Evolutionary conservation across 441 rosid genomes (phyloP), one percentile per base, ranked within the genome.

Genomic region (Populus tomentosa): DNA sequence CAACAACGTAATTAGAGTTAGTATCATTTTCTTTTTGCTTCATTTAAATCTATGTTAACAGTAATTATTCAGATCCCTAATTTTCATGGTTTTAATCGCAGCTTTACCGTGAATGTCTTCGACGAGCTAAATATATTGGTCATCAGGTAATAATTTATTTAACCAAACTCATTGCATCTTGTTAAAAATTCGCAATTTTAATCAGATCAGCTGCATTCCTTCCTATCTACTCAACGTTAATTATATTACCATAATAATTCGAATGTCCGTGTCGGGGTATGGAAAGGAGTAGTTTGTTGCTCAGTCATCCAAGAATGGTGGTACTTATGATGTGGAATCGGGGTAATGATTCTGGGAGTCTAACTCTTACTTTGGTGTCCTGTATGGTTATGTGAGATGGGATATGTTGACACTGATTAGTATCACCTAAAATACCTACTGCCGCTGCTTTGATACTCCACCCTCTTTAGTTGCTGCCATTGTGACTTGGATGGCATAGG

Each of bases 81-180:
- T 74, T 3, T 40, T 50, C 30, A 30, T 35, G 28, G 23, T 10
- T n/a, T 68, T 4, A 21, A 7, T 67, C 78, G 75, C 89, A 92
- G 99, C 90, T 96, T 83, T 96, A 96, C 65, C 92, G 96, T 6
- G 99, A 94, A 81, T 96, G 98, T 82, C 98, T 96, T 85, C 90
- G 98, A 77, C 86, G 99, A 84, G 98, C 98, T 40, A 94, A 88
- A 84, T 92, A 87, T 77, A 75, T 96, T 74, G 98, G 98, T 74
- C 92, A 89, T 77, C 82, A 83, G 90, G 99, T 92, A 86, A 66
- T 1, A 11, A 14, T 69, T 38, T 18, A 24, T 26, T 21, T 71
- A 46, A 46, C 5, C 14, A 14, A 46, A 46, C 56, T 46, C 56
- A 46, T 46, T 46, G 18, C 20, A 46, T 46, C 56, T 14, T 46